Conservation (phyloP, 805 yeast genomes). For the Yarrowia sp. region DNA sequence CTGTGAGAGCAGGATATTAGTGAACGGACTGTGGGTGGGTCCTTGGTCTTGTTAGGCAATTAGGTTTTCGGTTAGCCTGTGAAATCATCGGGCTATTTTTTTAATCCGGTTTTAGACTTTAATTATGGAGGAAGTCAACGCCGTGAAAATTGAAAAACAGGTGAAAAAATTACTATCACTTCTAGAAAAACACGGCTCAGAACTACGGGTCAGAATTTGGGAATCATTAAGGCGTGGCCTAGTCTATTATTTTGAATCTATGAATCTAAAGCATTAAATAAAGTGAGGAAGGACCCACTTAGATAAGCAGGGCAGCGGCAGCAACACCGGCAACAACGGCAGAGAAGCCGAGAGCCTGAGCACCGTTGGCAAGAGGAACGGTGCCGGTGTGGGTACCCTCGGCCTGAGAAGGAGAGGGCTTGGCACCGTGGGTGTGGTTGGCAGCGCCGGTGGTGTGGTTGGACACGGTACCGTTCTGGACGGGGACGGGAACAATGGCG, state of each 20-base stretch:
- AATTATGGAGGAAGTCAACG: not conserved
- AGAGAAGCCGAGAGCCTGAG: not conserved
- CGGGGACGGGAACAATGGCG: not conserved
- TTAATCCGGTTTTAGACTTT: not conserved
- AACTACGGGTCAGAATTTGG: too few relatives aligned
- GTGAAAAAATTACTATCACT: too few relatives aligned
- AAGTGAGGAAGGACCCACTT: not conserved
- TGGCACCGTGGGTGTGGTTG: constrained; percentile 10
- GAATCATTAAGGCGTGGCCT: not conserved
- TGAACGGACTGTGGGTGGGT: not conserved
- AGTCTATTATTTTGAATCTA: constrained; percentile 20
- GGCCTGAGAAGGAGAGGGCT: constrained; percentile 18
- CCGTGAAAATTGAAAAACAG: too few relatives aligned
- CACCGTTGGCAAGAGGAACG: constrained; percentile 3
- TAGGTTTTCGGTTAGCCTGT: constrained; percentile 1
- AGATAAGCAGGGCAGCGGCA: constrained; percentile 14
- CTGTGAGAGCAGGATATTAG: too few relatives aligned
- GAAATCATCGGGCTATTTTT: constrained; percentile 2
- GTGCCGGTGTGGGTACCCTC: not conserved
- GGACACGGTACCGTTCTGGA: not conserved
- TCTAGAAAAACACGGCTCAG: too few relatives aligned
- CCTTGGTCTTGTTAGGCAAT: not conserved
- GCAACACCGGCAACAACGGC: constrained; percentile 14
- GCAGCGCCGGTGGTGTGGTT: not conserved
- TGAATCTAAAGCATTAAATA: constrained; percentile 23